Base-by-base conservation (phyloP, 345 rosid species). In the Populus davidiana region DNA sequence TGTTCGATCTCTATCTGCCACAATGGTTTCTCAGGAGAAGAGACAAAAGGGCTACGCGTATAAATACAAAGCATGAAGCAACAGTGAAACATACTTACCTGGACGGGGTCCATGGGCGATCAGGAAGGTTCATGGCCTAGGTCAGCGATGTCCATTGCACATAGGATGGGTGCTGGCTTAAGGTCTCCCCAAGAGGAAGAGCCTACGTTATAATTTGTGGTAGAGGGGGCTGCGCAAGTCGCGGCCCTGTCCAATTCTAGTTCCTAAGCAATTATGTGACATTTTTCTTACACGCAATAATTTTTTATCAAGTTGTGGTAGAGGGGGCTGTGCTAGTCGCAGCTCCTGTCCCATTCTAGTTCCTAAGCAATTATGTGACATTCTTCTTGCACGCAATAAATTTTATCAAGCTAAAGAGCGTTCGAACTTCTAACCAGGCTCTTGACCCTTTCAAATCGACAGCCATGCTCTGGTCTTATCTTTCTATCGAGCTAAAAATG, bases 181-280 rank as follows among this genome's bases (percentile, higher is more conserved):
- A 75, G 80, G 83, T 80, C 86, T 80, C 56, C 59, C 67, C 33
- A 6, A 8, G 59, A 4, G 31, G 80, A 77, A 80, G 84, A 81
- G 80, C 80, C 82, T 81, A 78, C 81, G 82, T 84, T 82, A 69
- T 69, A 71, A 80, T 80, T 84, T 84, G 82, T 80, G 81, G 52
- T 31, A 70, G 81, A 0, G 77, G 83, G 79, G 77, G 33, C 83
- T 81, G 81, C 71, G 84, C 78, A 6, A 50, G 59, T 20, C 59
- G 59, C 59, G 59, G 59, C 59, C 59, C 59, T 50, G 8, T 2
- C 16, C 0, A 6, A 27, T 70, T 25, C 0, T 0, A 8, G n/a
- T 50, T 50, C 0, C 33, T 31, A 31, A 31, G 4, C 33, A 31
- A 31, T 31, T 31, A 31, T 2, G 33, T 31, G 4, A 31, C 3